phyloP scores from a whole-genome alignment of 352 stramenopile species.

The Thalassiosira mediterranea region DNA sequence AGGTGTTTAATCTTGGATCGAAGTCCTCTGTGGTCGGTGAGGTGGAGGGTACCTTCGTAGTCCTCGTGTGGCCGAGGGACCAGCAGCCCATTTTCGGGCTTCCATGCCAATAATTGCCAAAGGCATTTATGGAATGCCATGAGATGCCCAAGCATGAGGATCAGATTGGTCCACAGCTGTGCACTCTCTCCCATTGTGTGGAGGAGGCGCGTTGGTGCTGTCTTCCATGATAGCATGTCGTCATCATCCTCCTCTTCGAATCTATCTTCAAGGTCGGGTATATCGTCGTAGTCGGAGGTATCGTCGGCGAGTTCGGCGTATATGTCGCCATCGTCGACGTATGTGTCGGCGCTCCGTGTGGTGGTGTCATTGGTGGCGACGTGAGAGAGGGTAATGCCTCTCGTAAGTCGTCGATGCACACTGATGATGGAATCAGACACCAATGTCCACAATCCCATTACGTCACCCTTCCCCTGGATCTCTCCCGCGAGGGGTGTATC shows the following conservation, averaged over 20 bases:
- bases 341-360: constrained; percentile 3
- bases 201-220: too few relatives aligned
- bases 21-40: neutral
- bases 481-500: constrained; percentile 4
- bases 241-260: neutral
- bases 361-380: neutral
- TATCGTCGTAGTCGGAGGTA: neutral
- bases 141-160: neutral
- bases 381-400: neutral
- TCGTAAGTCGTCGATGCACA: neutral
- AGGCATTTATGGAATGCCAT: constrained; percentile 20
- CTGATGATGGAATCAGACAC: neutral
- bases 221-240: too few relatives aligned
- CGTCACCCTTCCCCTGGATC: constrained; percentile 3
- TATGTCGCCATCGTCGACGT: constrained; percentile 25
- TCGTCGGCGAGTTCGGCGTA: neutral
- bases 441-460: constrained; percentile 4
- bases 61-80: neutral
- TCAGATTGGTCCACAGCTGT: neutral
- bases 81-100: neutral
- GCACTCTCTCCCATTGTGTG: neutral
- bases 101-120: constrained; percentile 4
- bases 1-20: constrained; percentile 1
- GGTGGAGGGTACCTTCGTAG: neutral
- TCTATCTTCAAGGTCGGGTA: neutral